Evolutionary conservation across 2,329 filamentous ascomycete genomes (phyloP).

Genomic region (Lecanicillium sp.): DNA sequence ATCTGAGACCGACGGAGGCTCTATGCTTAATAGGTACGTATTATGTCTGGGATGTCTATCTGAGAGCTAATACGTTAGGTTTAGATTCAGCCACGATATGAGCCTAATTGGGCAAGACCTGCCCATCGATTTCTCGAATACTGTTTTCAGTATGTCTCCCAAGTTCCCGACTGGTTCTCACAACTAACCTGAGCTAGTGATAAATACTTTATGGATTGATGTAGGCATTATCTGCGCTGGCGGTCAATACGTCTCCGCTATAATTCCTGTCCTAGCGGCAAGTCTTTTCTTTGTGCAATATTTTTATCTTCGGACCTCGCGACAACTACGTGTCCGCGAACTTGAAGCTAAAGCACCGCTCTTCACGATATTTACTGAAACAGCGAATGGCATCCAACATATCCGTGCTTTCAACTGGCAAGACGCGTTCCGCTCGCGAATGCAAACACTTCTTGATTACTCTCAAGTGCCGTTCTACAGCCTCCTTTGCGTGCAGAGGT

Average conservation of each 20-base stretch:
- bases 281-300: conserved; percentile 20
- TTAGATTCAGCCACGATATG: too few species aligned
- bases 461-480: conserved; percentile 48
- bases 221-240: conserved; percentile 12
- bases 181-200: too few species aligned
- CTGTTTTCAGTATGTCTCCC: too few species aligned
- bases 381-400: conserved; percentile 33
- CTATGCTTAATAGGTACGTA: too few species aligned
- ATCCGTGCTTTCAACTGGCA: conserved; percentile 49
- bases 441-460: conserved; percentile 34
- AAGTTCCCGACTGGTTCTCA: too few species aligned
- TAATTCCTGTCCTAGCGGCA: conserved; percentile 15
- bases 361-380: conserved; percentile 30
- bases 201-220: too few species aligned
- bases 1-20: too few species aligned
- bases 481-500: conserved; percentile 44
- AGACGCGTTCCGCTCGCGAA: conserved; percentile 29
- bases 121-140: too few species aligned
- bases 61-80: too few species aligned
- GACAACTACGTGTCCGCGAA: conserved; percentile 26
- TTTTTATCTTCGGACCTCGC: conserved; percentile 25
- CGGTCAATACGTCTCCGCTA: conserved; percentile 20
- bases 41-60: too few species aligned
- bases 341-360: conserved; percentile 25
- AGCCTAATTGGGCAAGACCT: too few species aligned